Conservation (phyloP, 2,329 filamentous ascomycete species). For the Aspergillus floridensis region DNA sequence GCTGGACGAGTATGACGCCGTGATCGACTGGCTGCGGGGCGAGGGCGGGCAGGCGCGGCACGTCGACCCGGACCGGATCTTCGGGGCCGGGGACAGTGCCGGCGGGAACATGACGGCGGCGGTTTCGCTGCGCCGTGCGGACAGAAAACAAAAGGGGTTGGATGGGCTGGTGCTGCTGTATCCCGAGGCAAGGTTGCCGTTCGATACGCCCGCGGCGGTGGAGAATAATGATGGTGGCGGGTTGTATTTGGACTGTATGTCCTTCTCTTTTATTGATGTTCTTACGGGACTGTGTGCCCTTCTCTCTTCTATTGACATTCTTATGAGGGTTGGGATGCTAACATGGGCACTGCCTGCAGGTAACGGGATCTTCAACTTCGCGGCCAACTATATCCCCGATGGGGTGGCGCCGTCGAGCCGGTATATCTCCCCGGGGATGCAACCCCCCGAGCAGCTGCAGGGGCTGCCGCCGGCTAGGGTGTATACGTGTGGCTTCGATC, state of each 20-base stretch:
- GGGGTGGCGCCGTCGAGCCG: conserved; percentile 22
- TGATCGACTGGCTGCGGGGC: conserved; percentile 20
- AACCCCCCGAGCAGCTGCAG: conserved; percentile 21
- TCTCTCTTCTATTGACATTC: too few species aligned
- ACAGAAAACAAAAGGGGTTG: conserved; percentile 25
- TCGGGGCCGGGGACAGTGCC: conserved; percentile 35
- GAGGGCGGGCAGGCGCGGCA: conserved; percentile 27
- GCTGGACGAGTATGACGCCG: conserved; percentile 34
- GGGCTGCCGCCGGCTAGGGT: conserved; percentile 26
- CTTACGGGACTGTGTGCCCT: too few species aligned
- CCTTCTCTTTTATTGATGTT: neutral
- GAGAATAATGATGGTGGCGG: conserved; percentile 32
- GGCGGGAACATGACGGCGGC: conserved; percentile 40
- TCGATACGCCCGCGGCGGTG: conserved; percentile 31
- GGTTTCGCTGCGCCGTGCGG: conserved; percentile 22
- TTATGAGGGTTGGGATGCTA: too few species aligned
- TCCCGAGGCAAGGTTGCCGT: conserved; percentile 34
- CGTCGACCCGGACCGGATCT: conserved; percentile 26
- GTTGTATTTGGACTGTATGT: conserved; percentile 32
- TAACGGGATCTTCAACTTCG: conserved; percentile 37
- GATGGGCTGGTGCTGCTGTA: conserved; percentile 35
- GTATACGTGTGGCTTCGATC: conserved; percentile 35
- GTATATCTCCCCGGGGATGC: conserved; percentile 35
- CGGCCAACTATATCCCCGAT: conserved; percentile 31
- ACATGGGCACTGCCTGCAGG: neutral